Conservation (phyloP, 2,329 filamentous ascomycete species). For the Mycocentrospora acerina region DNA sequence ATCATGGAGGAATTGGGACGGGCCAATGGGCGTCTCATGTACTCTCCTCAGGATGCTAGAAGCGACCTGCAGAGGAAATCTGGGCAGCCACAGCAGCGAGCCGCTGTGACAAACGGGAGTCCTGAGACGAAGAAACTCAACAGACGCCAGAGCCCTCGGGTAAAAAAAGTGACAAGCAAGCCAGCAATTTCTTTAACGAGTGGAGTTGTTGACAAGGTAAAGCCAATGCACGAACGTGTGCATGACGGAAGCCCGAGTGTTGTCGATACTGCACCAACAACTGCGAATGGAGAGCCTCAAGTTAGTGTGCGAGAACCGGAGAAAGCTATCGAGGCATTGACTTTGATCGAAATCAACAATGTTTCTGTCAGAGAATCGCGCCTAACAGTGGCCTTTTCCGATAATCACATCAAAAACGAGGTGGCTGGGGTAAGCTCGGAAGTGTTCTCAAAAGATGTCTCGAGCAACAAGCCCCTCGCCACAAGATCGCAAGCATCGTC, state of each 20-base stretch:
- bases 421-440: too few relatives aligned
- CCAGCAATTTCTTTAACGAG: neutral
- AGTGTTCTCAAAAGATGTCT: too few relatives aligned
- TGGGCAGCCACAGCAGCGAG: constrained; percentile 1
- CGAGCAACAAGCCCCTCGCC: too few relatives aligned
- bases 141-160: constrained; percentile 12
- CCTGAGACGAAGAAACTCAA: constrained; percentile 20
- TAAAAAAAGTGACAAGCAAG: constrained; percentile 6
- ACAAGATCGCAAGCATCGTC: too few relatives aligned
- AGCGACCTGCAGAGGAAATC: constrained; percentile 29
- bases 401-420: neutral
- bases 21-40: constrained; percentile 10
- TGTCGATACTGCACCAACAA: neutral
- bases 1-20: neutral
- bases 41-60: constrained; percentile 41
- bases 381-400: too few relatives aligned
- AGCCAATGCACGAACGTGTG: neutral
- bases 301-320: neutral
- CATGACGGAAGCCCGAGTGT: neutral
- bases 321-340: neutral
- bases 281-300: neutral
- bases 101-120: constrained; percentile 7
- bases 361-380: neutral
- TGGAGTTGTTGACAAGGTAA: neutral
- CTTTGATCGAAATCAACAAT: neutral